Conservation (phyloP, 2,329 filamentous ascomycete species). For the Cordyceps javanica region DNA sequence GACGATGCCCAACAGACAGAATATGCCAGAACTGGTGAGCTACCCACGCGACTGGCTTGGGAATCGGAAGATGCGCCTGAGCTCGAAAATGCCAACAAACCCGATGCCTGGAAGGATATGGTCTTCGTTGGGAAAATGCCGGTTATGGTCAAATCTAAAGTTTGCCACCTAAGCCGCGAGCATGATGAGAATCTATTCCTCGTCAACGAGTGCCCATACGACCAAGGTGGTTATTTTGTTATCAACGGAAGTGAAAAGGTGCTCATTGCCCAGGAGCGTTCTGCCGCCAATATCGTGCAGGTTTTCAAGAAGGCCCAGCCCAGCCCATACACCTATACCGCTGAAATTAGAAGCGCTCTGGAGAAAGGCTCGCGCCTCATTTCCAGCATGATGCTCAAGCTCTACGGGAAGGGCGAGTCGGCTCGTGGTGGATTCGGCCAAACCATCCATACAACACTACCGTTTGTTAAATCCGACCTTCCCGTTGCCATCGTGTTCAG, state of each 20-base stretch:
- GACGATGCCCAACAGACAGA: slow-evolving; percentile 58
- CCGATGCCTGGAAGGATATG: slow-evolving; percentile 56
- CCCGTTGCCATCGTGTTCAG: slow-evolving; percentile 95
- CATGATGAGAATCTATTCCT: slow-evolving; percentile 81
- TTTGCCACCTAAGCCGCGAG: slow-evolving; percentile 81
- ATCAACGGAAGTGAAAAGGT: slow-evolving; percentile 99
- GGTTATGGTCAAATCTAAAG: slow-evolving; percentile 96
- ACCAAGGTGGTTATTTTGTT: slow-evolving; percentile 97
- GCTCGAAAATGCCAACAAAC: slow-evolving; percentile 45
- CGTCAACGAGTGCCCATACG: slow-evolving; percentile 95
- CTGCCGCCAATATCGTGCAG: slow-evolving; percentile 96
- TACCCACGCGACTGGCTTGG: slow-evolving; percentile 53
- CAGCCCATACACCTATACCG: slow-evolving; percentile 87
- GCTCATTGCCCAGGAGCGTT: slow-evolving; percentile 93
- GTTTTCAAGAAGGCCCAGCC: slow-evolving; percentile 96
- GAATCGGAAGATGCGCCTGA: slow-evolving; percentile 52
- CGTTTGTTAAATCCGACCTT: slow-evolving; percentile 89
- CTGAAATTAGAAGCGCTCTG: slow-evolving; percentile 91
- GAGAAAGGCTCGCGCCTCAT: slow-evolving; percentile 95
- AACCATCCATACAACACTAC: slow-evolving; percentile 83
- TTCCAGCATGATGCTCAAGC: slow-evolving; percentile 84
- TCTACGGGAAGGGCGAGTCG: slow-evolving; percentile 80
- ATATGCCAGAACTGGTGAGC: slow-evolving; percentile 47
- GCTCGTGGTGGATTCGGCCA: slow-evolving; percentile 71
- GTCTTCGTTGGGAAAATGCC: slow-evolving; percentile 94